These are phyloP conservation scores for Aethionema arabicum DNA, from an alignment of 345 rosid genomes.

Conservation along the genomic window DNA sequence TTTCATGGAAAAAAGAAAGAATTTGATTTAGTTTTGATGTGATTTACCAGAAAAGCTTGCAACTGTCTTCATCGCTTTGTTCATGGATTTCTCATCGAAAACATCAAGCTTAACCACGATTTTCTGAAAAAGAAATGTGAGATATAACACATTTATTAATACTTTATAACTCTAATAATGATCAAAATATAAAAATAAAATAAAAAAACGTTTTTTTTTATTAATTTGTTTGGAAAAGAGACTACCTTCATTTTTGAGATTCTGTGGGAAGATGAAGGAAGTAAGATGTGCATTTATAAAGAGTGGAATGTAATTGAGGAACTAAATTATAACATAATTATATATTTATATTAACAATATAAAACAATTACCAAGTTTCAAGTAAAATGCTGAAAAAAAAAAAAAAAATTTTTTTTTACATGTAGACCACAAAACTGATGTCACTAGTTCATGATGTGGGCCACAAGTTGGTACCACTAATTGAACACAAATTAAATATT, in stretches of 20 bases:
- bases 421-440: no score
- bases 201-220: not conserved
- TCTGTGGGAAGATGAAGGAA: not conserved
- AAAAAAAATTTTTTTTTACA: no score
- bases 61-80: constrained; percentile 54
- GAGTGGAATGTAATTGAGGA: no score
- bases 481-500: no score
- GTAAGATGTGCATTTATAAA: not conserved
- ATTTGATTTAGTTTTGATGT: not conserved
- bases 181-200: not conserved
- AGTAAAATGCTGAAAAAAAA: no score
- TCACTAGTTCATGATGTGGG: no score
- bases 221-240: not conserved
- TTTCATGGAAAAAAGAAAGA: not conserved
- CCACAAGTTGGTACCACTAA: no score
- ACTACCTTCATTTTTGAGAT: constrained; percentile 22
- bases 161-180: not conserved
- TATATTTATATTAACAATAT: no score
- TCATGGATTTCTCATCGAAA: constrained; percentile 50
- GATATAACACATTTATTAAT: constrained; percentile 1
- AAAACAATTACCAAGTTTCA: no score
- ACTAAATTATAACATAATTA: no score
- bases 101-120: constrained; percentile 54
- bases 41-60: constrained; percentile 47
- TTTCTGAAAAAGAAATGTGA: constrained; percentile 48